Percentiles rank a stretch among this genome's conserved stretches.
These are phyloP conservation scores for Nemania diffusa DNA, from an alignment of 2,329 filamentous ascomycete species.

Conservation along the genomic window DNA sequence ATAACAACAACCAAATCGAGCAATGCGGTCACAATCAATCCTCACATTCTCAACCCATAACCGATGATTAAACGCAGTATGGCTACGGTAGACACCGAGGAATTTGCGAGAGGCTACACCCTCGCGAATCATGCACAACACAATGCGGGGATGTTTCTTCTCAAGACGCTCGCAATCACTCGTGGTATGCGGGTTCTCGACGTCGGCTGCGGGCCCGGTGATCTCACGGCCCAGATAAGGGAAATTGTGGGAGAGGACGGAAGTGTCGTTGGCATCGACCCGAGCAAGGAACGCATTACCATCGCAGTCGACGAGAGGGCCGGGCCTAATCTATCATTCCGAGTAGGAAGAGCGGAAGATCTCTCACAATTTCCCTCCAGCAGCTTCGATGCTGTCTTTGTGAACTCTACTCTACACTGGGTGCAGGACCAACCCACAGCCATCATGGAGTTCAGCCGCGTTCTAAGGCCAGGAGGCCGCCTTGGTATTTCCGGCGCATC, in stretches of 20 bases:
- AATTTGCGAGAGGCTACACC: constrained; percentile 45
- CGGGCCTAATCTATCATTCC: constrained; percentile 37
- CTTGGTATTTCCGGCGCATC: constrained; percentile 37
- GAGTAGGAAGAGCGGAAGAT: constrained; percentile 43
- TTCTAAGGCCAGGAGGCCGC: constrained; percentile 41
- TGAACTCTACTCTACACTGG: constrained; percentile 47
- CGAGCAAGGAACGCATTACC: constrained; percentile 47
- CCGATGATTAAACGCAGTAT: not conserved
- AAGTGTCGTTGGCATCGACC: constrained; percentile 49
- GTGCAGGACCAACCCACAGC: constrained; percentile 42
- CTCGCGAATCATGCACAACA: constrained; percentile 43
- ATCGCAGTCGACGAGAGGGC: constrained; percentile 24
- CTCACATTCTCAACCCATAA: not conserved
- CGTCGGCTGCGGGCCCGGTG: constrained; percentile 50
- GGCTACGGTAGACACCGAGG: constrained; percentile 41
- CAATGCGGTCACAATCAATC: not conserved
- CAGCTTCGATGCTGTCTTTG: constrained; percentile 44
- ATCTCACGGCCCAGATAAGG: constrained; percentile 44
- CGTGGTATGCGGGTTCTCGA: constrained; percentile 46
- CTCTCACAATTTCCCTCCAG: constrained; percentile 39
- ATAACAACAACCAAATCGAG: not conserved
- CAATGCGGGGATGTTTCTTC: constrained; percentile 42
- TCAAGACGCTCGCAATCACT: constrained; percentile 38
- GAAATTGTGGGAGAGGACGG: constrained; percentile 38
- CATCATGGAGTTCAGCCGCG: constrained; percentile 41